Evolutionary conservation across 306 rosid genomes (phyloP).

Genomic region (Vachellia collinsii): DNA sequence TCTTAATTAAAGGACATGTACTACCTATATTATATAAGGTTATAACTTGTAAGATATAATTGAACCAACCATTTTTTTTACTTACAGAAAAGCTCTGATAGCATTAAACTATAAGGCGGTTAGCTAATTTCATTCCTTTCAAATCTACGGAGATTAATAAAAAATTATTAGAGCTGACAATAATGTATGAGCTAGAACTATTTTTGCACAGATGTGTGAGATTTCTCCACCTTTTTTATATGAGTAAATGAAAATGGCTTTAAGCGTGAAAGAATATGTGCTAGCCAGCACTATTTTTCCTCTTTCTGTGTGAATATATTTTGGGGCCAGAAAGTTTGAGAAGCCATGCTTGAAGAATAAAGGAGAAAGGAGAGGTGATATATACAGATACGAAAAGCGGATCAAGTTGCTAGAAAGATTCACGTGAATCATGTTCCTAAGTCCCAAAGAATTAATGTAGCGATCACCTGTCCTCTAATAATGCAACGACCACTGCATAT

Average conservation of each 20-base stretch:
- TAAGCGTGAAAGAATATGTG: conserved; percentile 25
- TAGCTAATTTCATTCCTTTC: not conserved
- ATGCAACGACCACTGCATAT: not conserved
- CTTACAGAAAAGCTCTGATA: too few relatives aligned
- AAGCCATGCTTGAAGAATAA: conserved; percentile 1
- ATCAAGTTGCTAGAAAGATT: conserved; percentile 8
- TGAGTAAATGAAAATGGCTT: conserved; percentile 11
- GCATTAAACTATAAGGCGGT: too few relatives aligned
- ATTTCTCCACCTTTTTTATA: not conserved
- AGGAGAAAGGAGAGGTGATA: not conserved
- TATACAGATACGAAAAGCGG: too few relatives aligned
- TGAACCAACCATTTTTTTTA: too few relatives aligned
- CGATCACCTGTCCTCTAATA: not conserved
- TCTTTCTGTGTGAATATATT: not conserved
- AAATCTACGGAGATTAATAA: not conserved
- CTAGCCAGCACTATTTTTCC: not conserved
- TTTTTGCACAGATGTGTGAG: too few relatives aligned
- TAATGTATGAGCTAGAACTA: too few relatives aligned
- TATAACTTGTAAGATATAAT: too few relatives aligned
- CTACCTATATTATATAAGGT: too few relatives aligned
- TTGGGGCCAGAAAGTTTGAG: not conserved
- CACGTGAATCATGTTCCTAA: not conserved
- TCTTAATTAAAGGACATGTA: too few relatives aligned
- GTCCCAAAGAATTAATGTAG: not conserved
- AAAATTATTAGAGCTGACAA: not conserved